A percentile compares a stretch with the other conserved stretches of the same genome.
Evolutionary conservation across 176 grass and related monocot genomes (phyloP).

Genomic region (Carex parvula): DNA sequence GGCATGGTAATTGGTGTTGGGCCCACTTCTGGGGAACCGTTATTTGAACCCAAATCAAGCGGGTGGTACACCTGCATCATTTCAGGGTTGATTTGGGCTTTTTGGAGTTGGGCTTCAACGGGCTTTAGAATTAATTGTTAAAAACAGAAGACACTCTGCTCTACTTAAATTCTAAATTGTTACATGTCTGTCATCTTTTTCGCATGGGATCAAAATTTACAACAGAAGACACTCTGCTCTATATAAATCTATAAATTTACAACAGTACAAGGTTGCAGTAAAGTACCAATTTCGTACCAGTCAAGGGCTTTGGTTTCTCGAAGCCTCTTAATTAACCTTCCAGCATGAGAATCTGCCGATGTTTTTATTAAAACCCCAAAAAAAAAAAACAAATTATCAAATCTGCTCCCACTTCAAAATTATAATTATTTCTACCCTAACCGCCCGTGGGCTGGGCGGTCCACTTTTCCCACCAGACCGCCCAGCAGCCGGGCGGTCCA

Average conservation of each 20-base stretch:
- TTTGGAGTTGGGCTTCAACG: too few relatives aligned
- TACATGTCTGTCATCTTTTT: not conserved
- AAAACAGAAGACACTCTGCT: not conserved
- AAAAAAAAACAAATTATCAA: too few relatives aligned
- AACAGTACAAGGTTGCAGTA: not conserved
- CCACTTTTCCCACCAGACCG: too few relatives aligned
- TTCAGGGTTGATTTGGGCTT: not conserved
- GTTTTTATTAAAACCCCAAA: too few relatives aligned
- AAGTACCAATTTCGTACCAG: not conserved
- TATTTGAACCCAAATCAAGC: not conserved
- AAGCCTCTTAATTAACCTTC: not conserved
- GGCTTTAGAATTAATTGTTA: not conserved
- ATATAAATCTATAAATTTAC: too few relatives aligned
- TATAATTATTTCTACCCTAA: too few relatives aligned
- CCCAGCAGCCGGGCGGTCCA: too few relatives aligned
- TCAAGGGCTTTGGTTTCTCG: not conserved
- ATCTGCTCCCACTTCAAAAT: too few relatives aligned
- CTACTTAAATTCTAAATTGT: not conserved
- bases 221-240: too few relatives aligned
- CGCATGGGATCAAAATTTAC: not conserved
- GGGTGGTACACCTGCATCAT: not conserved
- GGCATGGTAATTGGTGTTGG: not conserved
- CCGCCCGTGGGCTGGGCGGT: too few relatives aligned
- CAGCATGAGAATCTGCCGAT: too few relatives aligned
- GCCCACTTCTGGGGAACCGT: too few relatives aligned